phyloP scores from a whole-genome alignment of 345 rosid genomes.

The Lepidium africanum region DNA sequence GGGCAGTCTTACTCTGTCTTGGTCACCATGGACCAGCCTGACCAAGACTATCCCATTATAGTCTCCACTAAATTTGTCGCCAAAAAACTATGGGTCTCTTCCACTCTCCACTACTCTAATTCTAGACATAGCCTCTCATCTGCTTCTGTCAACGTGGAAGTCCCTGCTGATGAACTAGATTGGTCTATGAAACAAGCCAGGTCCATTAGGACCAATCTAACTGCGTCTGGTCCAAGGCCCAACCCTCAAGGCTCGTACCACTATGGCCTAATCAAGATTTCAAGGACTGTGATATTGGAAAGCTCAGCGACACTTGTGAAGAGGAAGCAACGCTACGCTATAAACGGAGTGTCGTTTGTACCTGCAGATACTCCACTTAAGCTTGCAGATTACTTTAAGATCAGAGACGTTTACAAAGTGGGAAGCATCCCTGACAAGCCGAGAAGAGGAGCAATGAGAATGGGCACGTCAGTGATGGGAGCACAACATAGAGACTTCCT shows the following conservation, averaged over 20 bases:
- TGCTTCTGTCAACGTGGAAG: conserved; percentile 38
- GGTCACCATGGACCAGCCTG: conserved; percentile 70
- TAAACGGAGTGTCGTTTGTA: conserved; percentile 65
- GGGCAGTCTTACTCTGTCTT: conserved; percentile 89
- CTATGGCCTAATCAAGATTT: conserved; percentile 57
- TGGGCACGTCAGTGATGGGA: conserved; percentile 77
- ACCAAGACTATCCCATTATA: conserved; percentile 50
- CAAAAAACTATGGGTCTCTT: conserved; percentile 36
- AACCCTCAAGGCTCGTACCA: conserved; percentile 98
- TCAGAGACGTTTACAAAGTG: conserved; percentile 50
- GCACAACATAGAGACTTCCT: conserved; percentile 50
- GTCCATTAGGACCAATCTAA: conserved; percentile 73
- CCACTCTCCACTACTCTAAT: conserved; percentile 62
- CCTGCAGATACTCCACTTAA: conserved; percentile 72
- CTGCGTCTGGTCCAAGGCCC: conserved; percentile 93
- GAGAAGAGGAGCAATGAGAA: conserved; percentile 26
- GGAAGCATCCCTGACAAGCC: conserved; percentile 63
- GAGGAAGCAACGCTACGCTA: conserved; percentile 74
- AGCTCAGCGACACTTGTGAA: conserved; percentile 53
- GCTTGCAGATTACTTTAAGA: conserved; percentile 79
- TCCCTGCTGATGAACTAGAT: conserved; percentile 42
- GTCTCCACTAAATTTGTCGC: conserved; percentile 54
- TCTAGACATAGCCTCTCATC: conserved; percentile 31
- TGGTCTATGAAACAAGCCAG: conserved; percentile 82
- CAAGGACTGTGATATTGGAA: conserved; percentile 50